Percentiles rank a stretch among this genome's conserved stretches.
These are phyloP conservation scores for Quercus gilva DNA, from an alignment of 306 rosid species.

Conservation along the genomic window DNA sequence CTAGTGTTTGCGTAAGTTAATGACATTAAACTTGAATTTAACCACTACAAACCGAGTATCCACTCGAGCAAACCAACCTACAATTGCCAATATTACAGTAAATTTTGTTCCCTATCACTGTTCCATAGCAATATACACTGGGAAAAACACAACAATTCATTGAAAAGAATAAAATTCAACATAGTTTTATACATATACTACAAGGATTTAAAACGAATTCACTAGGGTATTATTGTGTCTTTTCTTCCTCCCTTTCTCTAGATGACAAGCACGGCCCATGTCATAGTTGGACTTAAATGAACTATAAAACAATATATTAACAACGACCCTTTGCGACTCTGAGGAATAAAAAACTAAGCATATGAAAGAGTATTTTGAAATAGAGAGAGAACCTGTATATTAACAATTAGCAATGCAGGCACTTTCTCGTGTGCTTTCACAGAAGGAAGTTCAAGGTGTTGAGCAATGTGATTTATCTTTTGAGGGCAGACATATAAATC, in stretches of 20 bases:
- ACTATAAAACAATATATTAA: neutral
- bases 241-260: neutral
- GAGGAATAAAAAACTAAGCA: neutral
- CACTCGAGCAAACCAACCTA: neutral
- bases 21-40: neutral
- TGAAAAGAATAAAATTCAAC: neutral
- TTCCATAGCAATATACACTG: neutral
- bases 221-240: neutral
- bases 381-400: conserved; percentile 64
- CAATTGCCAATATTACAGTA: neutral
- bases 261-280: conserved; percentile 8
- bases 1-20: neutral
- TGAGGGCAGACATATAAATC: conserved; percentile 64
- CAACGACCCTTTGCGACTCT: neutral
- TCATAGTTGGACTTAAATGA: neutral
- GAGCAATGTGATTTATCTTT: conserved; percentile 85
- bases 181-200: too few relatives aligned
- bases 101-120: neutral
- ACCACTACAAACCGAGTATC: neutral
- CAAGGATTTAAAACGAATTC: neutral
- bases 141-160: neutral
- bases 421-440: conserved; percentile 42
- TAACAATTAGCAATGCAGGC: conserved; percentile 81
- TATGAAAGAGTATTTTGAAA: neutral
- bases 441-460: conserved; percentile 78